Percentiles rank a stretch among this genome's conserved stretches.
Evolutionary conservation across 352 stramenopile species (phyloP).

Genomic region (Phytophthora chlamydospora): DNA sequence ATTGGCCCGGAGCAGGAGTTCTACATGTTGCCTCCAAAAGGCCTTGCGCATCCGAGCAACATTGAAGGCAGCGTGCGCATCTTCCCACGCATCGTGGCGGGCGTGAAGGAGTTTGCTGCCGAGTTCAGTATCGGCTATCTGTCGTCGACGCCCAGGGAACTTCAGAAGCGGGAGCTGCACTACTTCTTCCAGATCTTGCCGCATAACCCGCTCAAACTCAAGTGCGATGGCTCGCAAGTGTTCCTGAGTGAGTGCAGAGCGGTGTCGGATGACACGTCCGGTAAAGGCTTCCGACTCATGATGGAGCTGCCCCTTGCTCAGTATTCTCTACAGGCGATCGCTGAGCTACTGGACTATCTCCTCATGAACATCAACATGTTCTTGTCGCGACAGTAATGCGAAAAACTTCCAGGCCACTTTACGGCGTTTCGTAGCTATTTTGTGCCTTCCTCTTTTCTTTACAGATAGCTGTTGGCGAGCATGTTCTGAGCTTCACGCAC

Average conservation of each 20-base stretch:
- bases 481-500: slow-evolving; percentile 43
- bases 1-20: slow-evolving; percentile 16
- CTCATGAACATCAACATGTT: slow-evolving; percentile 30
- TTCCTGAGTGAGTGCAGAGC: slow-evolving; percentile 28
- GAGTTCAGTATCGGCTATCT: slow-evolving; percentile 40
- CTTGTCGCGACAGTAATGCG: slow-evolving; percentile 9
- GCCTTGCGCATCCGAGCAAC: background rate
- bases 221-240: slow-evolving; percentile 19
- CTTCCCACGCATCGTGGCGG: slow-evolving; percentile 4
- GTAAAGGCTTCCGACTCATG: slow-evolving; percentile 27
- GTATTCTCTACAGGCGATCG: slow-evolving; percentile 25
- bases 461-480: slow-evolving; percentile 49
- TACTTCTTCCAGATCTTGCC: slow-evolving; percentile 43
- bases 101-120: slow-evolving; percentile 13
- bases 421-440: background rate
- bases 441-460: background rate
- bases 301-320: slow-evolving; percentile 29
- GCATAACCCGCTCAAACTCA: slow-evolving; percentile 39
- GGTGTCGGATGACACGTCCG: slow-evolving; percentile 19
- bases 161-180: slow-evolving; percentile 34
- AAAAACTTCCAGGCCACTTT: slow-evolving; percentile 1
- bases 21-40: slow-evolving; percentile 35
- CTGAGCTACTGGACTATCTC: slow-evolving; percentile 41
- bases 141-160: slow-evolving; percentile 13
- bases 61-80: slow-evolving; percentile 35